Percentiles rank a stretch among this genome's conserved stretches.
These are phyloP conservation scores for Tricharina praecox DNA, from an alignment of 495 filamentous ascomycete species.

Conservation along the genomic window DNA sequence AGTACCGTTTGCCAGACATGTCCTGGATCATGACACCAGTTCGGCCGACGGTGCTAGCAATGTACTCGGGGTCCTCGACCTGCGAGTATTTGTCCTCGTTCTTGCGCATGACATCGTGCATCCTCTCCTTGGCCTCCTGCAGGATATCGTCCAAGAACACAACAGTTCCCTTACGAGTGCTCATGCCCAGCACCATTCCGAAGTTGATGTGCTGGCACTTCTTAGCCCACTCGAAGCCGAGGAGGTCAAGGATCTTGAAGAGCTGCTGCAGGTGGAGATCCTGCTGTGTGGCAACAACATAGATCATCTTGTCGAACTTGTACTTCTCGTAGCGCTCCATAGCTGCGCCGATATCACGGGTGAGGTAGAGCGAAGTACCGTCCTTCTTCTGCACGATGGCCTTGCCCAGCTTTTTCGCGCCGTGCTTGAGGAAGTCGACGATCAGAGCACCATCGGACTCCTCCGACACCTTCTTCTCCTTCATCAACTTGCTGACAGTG, in stretches of 20 bases:
- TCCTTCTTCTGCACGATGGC: slow-evolving; percentile 43
- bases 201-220: slow-evolving; percentile 48
- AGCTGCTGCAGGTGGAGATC: slow-evolving; percentile 46
- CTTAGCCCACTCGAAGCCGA: slow-evolving; percentile 41
- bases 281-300: slow-evolving; percentile 45
- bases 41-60: slow-evolving; percentile 43
- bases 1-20: slow-evolving; percentile 45
- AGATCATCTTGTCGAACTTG: slow-evolving; percentile 53
- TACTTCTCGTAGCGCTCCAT: slow-evolving; percentile 43
- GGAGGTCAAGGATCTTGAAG: slow-evolving; percentile 46
- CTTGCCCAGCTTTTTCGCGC: slow-evolving; percentile 40
- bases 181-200: slow-evolving; percentile 45
- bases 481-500: slow-evolving; percentile 43
- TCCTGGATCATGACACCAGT: slow-evolving; percentile 50
- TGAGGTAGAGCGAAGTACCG: slow-evolving; percentile 47
- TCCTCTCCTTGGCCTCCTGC: slow-evolving; percentile 42
- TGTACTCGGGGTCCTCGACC: slow-evolving; percentile 38
- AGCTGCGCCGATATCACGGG: slow-evolving; percentile 48
- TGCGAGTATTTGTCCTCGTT: slow-evolving; percentile 44
- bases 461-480: slow-evolving; percentile 55
- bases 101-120: slow-evolving; percentile 49
- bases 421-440: slow-evolving; percentile 68
- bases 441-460: slow-evolving; percentile 77
- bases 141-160: slow-evolving; percentile 47
- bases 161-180: slow-evolving; percentile 41